Evolutionary conservation across 768 basidiomycete genomes (phyloP), one percentile per base, ranked within the genome.

Genomic region (Naganishia friedmannii): DNA sequence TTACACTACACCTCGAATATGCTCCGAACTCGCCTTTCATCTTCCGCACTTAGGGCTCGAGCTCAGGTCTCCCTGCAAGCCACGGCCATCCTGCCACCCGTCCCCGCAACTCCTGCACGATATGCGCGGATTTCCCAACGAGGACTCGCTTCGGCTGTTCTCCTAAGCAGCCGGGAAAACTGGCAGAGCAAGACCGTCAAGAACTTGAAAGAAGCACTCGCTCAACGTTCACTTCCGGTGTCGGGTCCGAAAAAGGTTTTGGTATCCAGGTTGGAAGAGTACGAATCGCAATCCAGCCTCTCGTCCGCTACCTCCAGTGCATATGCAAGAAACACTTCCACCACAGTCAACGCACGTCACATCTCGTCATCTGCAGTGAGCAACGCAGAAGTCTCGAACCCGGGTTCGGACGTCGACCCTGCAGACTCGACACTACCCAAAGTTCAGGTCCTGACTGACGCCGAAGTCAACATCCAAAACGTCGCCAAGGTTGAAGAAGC

Each of bases 231-330:
- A 12, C 63, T 80, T 12, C 73, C 74, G 28, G 75, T 77, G 66
- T 72, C 70, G 71, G 88, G 88, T 2, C 87, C 83, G 78, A 90
- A 89, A 78, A 81, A 85, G 3, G 83, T 82, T 3, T 79, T 89
- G 34, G 82, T 88, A 70, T 75, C 84, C 46, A 85, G 87, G 66
- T 82, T 89, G 58, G 83, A 85, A 72, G 83, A 86, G 74, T 82
- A 85, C 78, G 78, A 68, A 23, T 21, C 29, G 26, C 29, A 57
- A 15, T 58, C 46, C 15, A 54, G 31, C 23, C 9, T 54, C 29
- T 69, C 68, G 15, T 10, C 56, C 42, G 56, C 57, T 13, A 32
- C 51, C 0, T 60, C 68, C 42, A 45, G 19, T 23, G 39, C 60
- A 1, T 63, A 63, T 26, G 60, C 60, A 45, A 15, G 60, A 7